These are phyloP conservation scores for Ceratocystis colombiana DNA, from an alignment of 2,329 filamentous ascomycete species.

Conservation along the genomic window DNA sequence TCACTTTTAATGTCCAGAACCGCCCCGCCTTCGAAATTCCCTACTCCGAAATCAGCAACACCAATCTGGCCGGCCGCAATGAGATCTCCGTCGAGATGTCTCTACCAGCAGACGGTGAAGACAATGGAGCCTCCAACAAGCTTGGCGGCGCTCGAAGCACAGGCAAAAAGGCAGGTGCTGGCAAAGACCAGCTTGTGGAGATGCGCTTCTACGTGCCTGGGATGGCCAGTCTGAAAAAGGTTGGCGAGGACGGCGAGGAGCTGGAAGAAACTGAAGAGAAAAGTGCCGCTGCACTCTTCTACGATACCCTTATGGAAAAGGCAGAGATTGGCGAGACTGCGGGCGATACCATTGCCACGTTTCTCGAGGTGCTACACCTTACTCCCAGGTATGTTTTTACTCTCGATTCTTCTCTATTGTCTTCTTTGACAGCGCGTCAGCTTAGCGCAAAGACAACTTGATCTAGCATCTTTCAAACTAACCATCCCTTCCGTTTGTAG, in stretches of 20 bases:
- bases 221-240: constrained; percentile 67
- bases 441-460: too few species aligned
- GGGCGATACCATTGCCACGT: constrained; percentile 96
- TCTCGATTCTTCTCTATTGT: neutral
- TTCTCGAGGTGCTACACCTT: constrained; percentile 91
- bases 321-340: constrained; percentile 98
- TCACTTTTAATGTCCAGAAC: constrained; percentile 95
- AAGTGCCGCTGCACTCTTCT: constrained; percentile 94
- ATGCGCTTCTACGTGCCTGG: constrained; percentile 99
- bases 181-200: constrained; percentile 87
- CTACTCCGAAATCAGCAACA: constrained; percentile 95
- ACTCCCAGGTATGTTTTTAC: constrained; percentile 61
- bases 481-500: constrained; percentile 39
- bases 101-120: constrained; percentile 58
- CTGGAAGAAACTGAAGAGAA: constrained; percentile 68
- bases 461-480: neutral
- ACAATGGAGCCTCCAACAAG: constrained; percentile 57
- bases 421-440: too few species aligned
- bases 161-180: constrained; percentile 81
- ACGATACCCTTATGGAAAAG: constrained; percentile 95
- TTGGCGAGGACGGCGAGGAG: constrained; percentile 49
- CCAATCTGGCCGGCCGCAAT: constrained; percentile 92
- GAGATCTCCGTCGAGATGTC: constrained; percentile 95
- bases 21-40: constrained; percentile 92
- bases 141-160: constrained; percentile 63